These are phyloP conservation scores for Ustilago xerochloae DNA, from an alignment of 1,284 basidiomycete genomes.

Conservation along the genomic window DNA sequence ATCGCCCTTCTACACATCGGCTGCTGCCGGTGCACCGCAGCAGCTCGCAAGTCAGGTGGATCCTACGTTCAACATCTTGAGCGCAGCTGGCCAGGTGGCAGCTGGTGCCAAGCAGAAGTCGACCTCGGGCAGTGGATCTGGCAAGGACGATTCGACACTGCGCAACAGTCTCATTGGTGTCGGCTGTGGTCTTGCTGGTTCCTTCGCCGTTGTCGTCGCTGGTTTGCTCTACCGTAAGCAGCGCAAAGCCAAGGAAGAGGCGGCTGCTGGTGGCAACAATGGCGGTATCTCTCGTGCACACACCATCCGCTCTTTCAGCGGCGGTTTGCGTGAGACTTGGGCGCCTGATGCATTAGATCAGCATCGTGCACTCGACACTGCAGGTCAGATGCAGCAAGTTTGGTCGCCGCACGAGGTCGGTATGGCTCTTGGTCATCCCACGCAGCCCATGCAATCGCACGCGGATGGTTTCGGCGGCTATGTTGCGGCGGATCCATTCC, in stretches of 20 bases:
- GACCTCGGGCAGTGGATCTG: conserved; percentile 2
- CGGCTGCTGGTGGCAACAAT: conserved; percentile 9
- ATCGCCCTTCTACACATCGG: conserved; percentile 56
- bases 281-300: conserved; percentile 34
- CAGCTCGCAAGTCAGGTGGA: conserved; percentile 61
- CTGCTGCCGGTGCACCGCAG: conserved; percentile 45
- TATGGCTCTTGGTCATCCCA: conserved; percentile 10
- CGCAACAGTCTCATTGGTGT: conserved; percentile 59
- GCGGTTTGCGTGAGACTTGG: conserved; percentile 59
- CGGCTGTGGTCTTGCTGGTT: conserved; percentile 48
- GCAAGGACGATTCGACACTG: conserved; percentile 27
- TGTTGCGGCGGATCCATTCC: conserved; percentile 30
- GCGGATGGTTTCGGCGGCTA: conserved; percentile 39
- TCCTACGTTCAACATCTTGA: conserved; percentile 52
- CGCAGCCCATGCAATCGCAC: neutral
- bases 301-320: conserved; percentile 52
- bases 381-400: conserved; percentile 32
- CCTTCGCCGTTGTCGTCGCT: conserved; percentile 33
- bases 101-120: conserved; percentile 10
- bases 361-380: conserved; percentile 19
- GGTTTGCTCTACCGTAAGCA: conserved; percentile 46
- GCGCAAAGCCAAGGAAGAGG: conserved; percentile 15
- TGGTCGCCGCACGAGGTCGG: conserved; percentile 23
- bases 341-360: conserved; percentile 47
- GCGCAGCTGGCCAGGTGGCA: conserved; percentile 25